phyloP scores from a whole-genome alignment of 1,139 yeast species.

The Yamadazyma diddensiae region DNA sequence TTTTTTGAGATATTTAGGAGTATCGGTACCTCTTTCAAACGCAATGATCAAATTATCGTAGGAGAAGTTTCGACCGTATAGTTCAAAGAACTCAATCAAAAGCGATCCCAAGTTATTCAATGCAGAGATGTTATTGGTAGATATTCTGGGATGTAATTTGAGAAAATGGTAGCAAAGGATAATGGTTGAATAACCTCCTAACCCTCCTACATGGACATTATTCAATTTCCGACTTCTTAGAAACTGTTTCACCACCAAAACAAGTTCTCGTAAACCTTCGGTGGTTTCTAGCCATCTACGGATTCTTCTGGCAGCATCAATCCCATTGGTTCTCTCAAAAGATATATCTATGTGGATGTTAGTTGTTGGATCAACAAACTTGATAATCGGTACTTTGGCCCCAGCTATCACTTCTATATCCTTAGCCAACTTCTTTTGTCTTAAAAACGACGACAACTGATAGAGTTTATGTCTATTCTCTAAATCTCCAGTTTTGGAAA shows the following conservation, averaged over 20 bases:
- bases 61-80: constrained; percentile 91
- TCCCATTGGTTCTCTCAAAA: constrained; percentile 84
- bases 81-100: constrained; percentile 87
- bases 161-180: constrained; percentile 84
- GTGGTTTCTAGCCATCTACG: constrained; percentile 69
- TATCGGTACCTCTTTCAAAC: constrained; percentile 48
- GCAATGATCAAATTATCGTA: constrained; percentile 75
- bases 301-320: constrained; percentile 80
- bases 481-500: constrained; percentile 62
- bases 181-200: constrained; percentile 92
- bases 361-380: constrained; percentile 75
- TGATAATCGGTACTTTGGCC: constrained; percentile 94
- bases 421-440: constrained; percentile 60
- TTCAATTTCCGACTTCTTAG: constrained; percentile 75
- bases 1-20: constrained; percentile 57
- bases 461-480: constrained; percentile 69
- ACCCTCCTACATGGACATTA: constrained; percentile 93
- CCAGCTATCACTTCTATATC: constrained; percentile 84
- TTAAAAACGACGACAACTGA: constrained; percentile 69
- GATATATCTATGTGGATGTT: constrained; percentile 85
- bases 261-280: constrained; percentile 84
- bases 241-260: constrained; percentile 82
- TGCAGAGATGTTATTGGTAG: constrained; percentile 65
- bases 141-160: constrained; percentile 72
- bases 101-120: constrained; percentile 81